phyloP scores from a whole-genome alignment of 1,284 basidiomycete species.

The Sporisorium reilianum region DNA sequence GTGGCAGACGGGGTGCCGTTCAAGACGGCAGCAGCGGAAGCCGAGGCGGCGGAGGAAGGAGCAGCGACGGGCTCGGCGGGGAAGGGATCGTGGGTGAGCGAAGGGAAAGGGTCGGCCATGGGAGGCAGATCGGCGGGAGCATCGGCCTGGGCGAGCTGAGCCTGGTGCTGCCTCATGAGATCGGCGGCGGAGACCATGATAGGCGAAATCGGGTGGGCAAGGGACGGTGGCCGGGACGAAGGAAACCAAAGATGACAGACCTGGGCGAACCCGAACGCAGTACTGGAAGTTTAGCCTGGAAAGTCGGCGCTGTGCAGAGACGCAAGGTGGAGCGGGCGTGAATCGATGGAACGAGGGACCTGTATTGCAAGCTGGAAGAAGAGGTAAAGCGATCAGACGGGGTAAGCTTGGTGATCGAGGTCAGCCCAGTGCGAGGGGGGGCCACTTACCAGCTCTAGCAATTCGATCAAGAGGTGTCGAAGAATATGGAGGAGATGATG shows the following conservation, averaged over 20 bases:
- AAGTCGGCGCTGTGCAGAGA: background rate
- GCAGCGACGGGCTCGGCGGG: slow-evolving; percentile 34
- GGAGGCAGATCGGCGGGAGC: slow-evolving; percentile 49
- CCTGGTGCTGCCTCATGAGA: slow-evolving; percentile 58
- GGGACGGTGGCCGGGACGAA: slow-evolving; percentile 44
- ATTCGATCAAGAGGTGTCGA: background rate
- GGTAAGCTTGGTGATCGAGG: background rate
- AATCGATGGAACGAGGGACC: slow-evolving; percentile 5
- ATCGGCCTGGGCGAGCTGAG: slow-evolving; percentile 31
- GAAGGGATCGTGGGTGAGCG: slow-evolving; percentile 62
- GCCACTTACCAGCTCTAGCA: slow-evolving; percentile 12
- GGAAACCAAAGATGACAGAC: slow-evolving; percentile 47
- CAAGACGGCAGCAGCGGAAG: slow-evolving; percentile 18
- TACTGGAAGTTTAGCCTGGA: background rate
- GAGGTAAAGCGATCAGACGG: background rate
- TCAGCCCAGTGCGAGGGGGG: no score
- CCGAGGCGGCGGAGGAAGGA: slow-evolving; percentile 10
- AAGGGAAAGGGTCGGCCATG: slow-evolving; percentile 65
- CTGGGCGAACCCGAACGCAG: slow-evolving; percentile 29
- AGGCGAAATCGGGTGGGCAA: slow-evolving; percentile 18
- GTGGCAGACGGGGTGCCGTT: slow-evolving; percentile 17
- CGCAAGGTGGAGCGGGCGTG: background rate
- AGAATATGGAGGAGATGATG: background rate
- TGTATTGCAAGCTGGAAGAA: background rate
- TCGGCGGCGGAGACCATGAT: slow-evolving; percentile 63